Base-by-base conservation (phyloP, 441 rosid species). In the Pelargonium citronellum region DNA sequence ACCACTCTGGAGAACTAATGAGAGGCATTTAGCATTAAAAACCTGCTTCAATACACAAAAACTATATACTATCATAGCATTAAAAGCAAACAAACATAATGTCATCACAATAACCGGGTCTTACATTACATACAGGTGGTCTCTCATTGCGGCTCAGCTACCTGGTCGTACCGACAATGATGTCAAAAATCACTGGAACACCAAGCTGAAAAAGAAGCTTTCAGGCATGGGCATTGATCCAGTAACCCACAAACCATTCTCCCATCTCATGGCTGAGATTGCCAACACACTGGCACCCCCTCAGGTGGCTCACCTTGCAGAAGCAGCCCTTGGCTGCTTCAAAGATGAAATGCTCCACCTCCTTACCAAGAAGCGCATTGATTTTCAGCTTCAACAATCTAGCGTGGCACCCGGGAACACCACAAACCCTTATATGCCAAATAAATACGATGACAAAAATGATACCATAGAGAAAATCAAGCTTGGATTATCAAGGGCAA, bases 331-430 rank as follows among this genome's bases (percentile, higher is more conserved):
- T 1, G 96, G 97, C 41, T 94, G 96, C 86, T 94, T 91, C 78
- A 90, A 94, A 71, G 99, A 90, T 71, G 97, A 94, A 74, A 94
- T 91, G 97, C 96, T 91, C 64, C 99, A 94, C 83, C 92, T 94
- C 73, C 95, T 94, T 67, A 87, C 96, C 57, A 94, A 91, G 89
- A 94, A 89, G 75, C 86, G 89, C 13, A 86, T 91, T 12, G 91
- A 89, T 76, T 87, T 85, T 81, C 95, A 94, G 79, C 84, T 84
- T 71, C 92, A 88, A 71, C 92, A 85, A 77, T 76, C 89, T 7
- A 81, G 69, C 60, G 74, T 72, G 37, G 37, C 37, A 17, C 76
- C 77, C 30, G 37, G 37, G 37, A 30, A 30, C 37, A 30, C 37
- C 37, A 30, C 37, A 30, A 30, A 30, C 37, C 37, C 37, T 30